Conservation (phyloP, 2,329 filamentous ascomycete genomes). For the Talaromyces sp. region DNA sequence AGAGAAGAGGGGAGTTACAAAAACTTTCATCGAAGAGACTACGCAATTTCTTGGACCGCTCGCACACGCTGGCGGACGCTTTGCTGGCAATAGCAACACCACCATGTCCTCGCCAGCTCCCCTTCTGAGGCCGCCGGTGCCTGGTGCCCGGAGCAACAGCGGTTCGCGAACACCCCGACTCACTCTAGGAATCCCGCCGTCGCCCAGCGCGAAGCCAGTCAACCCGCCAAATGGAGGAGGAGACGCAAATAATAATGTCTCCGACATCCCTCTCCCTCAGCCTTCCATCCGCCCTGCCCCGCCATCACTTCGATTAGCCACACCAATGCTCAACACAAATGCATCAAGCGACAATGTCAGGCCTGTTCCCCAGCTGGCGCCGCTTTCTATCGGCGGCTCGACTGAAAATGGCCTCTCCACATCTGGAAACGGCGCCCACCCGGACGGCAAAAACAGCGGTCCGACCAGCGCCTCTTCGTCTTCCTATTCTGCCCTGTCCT, state of each 20-base stretch:
- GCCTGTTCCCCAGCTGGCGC: background rate
- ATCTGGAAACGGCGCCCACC: constrained; percentile 73
- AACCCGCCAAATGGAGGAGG: constrained; percentile 44
- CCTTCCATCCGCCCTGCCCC: constrained; percentile 54
- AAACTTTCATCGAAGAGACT: background rate
- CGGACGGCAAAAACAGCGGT: constrained; percentile 68
- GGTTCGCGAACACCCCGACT: constrained; percentile 67
- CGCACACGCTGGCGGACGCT: background rate
- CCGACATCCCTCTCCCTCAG: constrained; percentile 30
- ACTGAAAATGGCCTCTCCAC: constrained; percentile 58
- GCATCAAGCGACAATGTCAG: background rate
- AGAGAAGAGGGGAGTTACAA: background rate
- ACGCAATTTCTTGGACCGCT: background rate
- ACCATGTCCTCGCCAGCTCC: constrained; percentile 73
- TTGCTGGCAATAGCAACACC: background rate
- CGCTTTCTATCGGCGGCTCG: background rate
- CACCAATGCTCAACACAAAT: constrained; percentile 63
- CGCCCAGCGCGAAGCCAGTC: constrained; percentile 74
- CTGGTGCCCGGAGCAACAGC: constrained; percentile 58
- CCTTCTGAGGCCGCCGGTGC: constrained; percentile 76
- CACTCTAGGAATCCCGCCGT: constrained; percentile 84
- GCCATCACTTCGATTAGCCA: constrained; percentile 78
- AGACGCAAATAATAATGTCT: constrained; percentile 29
- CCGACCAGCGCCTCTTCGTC: constrained; percentile 83
- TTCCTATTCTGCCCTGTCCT: constrained; percentile 75